Percentiles rank a stretch among this genome's conserved stretches.
Conservation (phyloP, 2,329 filamentous ascomycete species). For the Cladophialophora immunda region DNA sequence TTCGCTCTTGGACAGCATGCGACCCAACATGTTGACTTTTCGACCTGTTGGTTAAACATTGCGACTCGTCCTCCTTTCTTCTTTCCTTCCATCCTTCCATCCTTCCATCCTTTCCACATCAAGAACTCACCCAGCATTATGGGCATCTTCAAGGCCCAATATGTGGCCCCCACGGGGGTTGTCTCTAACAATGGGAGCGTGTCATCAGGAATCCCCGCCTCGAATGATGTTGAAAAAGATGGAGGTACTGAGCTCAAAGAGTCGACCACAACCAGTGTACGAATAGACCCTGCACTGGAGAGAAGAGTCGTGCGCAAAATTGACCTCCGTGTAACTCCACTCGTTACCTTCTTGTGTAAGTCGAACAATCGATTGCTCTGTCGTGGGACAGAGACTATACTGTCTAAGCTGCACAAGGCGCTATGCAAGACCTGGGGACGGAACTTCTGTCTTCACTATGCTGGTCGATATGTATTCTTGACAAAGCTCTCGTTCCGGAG, state of each 20-base stretch:
- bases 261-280: neutral
- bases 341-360: constrained; percentile 57
- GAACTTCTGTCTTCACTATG: neutral
- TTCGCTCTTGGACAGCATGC: neutral
- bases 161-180: constrained; percentile 3
- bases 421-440: neutral
- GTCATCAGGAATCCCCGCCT: neutral
- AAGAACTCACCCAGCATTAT: neutral
- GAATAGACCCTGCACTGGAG: constrained; percentile 53
- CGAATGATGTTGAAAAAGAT: constrained; percentile 15
- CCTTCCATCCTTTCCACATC: neutral
- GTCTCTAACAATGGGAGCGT: neutral
- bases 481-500: neutral
- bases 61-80: constrained; percentile 3
- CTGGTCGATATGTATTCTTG: neutral
- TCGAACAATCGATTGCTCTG: constrained; percentile 37
- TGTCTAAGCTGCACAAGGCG: neutral
- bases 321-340: constrained; percentile 2
- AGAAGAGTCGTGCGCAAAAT: constrained; percentile 15
- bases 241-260: constrained; percentile 1
- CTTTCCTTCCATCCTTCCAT: neutral
- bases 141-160: constrained; percentile 6
- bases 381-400: neutral
- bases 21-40: neutral
- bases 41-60: neutral